A percentile compares a stretch with the other conserved stretches of the same genome.
Evolutionary conservation across 2,329 filamentous ascomycete species (phyloP).

Genomic region (Fusarium tupiense): DNA sequence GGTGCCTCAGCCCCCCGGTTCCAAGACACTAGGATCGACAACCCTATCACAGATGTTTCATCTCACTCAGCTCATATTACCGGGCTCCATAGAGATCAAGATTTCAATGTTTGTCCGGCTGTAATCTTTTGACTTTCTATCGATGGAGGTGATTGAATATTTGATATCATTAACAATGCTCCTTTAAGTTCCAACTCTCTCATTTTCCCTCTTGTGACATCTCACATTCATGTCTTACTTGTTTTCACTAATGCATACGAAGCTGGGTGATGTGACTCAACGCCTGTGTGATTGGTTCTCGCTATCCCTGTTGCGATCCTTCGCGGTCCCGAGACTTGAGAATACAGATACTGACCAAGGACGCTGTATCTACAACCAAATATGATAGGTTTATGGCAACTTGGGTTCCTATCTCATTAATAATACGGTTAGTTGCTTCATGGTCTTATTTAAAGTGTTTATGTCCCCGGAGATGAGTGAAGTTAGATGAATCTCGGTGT

Average conservation of each 20-base stretch:
- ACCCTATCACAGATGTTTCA: not conserved
- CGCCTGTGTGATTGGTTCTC: not conserved
- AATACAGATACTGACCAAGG: no score
- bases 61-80: not conserved
- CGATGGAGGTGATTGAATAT: accelerated
- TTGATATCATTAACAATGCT: no score
- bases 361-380: no score
- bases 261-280: not conserved
- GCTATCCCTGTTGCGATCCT: not conserved
- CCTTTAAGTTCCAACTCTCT: not conserved
- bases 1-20: not conserved
- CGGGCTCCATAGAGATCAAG: not conserved
- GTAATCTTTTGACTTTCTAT: no score
- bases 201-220: not conserved
- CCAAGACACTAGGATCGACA: not conserved
- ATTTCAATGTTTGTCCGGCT: not conserved
- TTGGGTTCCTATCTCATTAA: not conserved
- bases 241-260: not conserved
- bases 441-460: accelerated
- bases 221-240: not conserved
- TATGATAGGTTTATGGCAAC: not conserved
- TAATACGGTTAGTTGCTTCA: accelerated
- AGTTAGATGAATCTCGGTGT: not conserved
- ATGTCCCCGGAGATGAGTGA: not conserved
- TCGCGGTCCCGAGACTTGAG: not conserved